Evolutionary conservation across 169 alveolate genomes (phyloP).

Genomic region (Cytauxzoon felis): DNA sequence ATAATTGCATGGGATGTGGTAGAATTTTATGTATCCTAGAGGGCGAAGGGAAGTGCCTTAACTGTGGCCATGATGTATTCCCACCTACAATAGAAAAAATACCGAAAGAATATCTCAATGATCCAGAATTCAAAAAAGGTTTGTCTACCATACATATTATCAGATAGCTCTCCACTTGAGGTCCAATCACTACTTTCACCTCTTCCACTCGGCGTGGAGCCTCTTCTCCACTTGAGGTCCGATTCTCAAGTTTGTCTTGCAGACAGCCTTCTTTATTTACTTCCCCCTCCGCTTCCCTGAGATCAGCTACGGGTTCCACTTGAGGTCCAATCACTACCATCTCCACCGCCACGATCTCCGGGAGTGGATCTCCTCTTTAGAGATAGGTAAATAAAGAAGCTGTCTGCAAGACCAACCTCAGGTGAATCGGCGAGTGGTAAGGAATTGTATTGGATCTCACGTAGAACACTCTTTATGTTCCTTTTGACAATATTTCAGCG

Average conservation of each 20-base stretch:
- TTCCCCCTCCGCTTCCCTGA: no score
- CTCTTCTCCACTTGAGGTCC: no score
- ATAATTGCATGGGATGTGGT: slow-evolving; percentile 60
- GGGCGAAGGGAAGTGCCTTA: slow-evolving; percentile 55
- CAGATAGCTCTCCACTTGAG: no score
- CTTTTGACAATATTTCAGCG: slow-evolving; percentile 15
- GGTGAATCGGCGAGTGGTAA: no score
- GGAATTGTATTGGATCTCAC: neutral
- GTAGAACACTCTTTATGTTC: neutral
- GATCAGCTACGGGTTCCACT: no score
- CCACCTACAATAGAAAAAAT: slow-evolving; percentile 4
- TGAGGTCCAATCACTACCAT: no score
- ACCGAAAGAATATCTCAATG: slow-evolving; percentile 24
- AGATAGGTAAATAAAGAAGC: neutral
- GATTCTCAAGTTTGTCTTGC: no score
- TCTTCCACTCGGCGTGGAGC: no score
- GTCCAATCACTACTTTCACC: no score
- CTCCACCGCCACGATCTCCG: no score
- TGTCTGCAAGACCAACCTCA: neutral
- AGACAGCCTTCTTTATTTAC: no score
- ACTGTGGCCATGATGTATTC: slow-evolving; percentile 30
- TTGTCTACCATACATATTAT: neutral
- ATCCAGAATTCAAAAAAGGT: slow-evolving; percentile 35
- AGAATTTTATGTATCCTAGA: slow-evolving; percentile 29
- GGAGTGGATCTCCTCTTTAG: no score